Evolutionary conservation across 257 asterid species (phyloP), one percentile per base, ranked within the genome.

Genomic region (Sherardia arvensis): DNA sequence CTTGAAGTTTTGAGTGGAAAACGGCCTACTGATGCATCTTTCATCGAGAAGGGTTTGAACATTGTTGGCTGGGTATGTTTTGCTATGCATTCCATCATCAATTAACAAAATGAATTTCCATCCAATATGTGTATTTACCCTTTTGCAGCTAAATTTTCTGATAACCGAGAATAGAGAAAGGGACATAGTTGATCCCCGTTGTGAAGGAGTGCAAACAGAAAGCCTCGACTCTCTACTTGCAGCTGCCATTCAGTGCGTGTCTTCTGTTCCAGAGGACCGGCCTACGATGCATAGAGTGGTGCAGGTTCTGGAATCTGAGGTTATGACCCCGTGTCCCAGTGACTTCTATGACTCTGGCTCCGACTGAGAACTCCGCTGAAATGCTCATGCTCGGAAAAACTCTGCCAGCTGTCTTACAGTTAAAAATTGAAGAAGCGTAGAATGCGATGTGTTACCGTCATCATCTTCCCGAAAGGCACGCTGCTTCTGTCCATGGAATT

Each of bases 281-380:
- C 98, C 96, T 71, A 84, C 98, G 43, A 91, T 88, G 85, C 96
- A 88, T 73, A 74, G 95, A 66, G 95, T 91, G 21, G 94, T 86
- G 68, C 98, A 91, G 75, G 79, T 81, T 61, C 91, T 91, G 18
- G 98, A 91, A 83, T 84, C 98, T 3, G 94, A 88, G 81, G 87
- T 88, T 60, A 86, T 78, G 71, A 91, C 95, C 27, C 96, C 98
- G 10, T 88, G 95, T 72, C 96, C 96, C 5, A 88, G 98, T 61
- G 98, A 86, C 71, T 86, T 91, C 82, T 88, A 88, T 9, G 98
- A 91, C 64, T 91, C 96, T 1, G 75, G 70, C 80, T 87, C 96
- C 5, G 96, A 87, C 60, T 87, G 80, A 87, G 74, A 72, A 71
- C 36, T 53, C 28, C 30, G 36, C 65, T 49, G 66, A 63, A 73